phyloP scores from a whole-genome alignment of 768 basidiomycete species.

The Hysterangium stoloniferum region DNA sequence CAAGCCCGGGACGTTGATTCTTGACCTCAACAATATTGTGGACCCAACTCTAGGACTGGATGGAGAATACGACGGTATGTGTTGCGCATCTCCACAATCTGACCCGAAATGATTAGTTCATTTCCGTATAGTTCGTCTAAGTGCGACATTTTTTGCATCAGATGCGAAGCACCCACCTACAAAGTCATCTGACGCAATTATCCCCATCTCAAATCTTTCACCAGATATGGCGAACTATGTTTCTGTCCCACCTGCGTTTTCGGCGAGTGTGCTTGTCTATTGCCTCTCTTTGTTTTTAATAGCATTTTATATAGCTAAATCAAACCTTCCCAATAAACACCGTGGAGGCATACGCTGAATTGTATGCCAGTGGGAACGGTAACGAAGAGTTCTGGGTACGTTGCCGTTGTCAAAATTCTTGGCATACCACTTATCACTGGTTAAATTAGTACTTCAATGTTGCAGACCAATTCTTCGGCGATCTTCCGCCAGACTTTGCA shows the following conservation, averaged over 20 bases:
- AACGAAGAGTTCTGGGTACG: constrained; percentile 75
- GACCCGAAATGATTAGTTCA: not conserved
- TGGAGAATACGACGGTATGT: constrained; percentile 63
- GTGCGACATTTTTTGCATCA: constrained; percentile 67
- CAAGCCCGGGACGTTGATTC: constrained; percentile 57
- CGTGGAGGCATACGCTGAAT: constrained; percentile 58
- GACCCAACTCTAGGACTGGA: constrained; percentile 36
- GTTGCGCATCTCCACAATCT: not conserved
- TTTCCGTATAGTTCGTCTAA: constrained; percentile 43
- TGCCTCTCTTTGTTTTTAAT: not conserved
- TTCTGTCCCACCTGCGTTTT: constrained; percentile 67
- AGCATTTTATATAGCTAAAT: constrained; percentile 38
- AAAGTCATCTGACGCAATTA: constrained; percentile 51
- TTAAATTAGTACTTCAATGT: constrained; percentile 55
- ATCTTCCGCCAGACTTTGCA: constrained; percentile 45
- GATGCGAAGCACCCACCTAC: constrained; percentile 49
- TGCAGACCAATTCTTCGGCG: constrained; percentile 48
- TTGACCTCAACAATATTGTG: constrained; percentile 67
- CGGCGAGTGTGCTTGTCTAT: constrained; percentile 32
- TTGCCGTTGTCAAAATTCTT: not conserved
- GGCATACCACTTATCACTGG: not conserved
- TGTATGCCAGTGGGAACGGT: constrained; percentile 60
- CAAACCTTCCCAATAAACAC: constrained; percentile 66
- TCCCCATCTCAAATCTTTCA: constrained; percentile 60
- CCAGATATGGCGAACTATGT: constrained; percentile 64